These are phyloP conservation scores for Fusarium sp. DNA, from an alignment of 2,329 filamentous ascomycete genomes.

Conservation along the genomic window DNA sequence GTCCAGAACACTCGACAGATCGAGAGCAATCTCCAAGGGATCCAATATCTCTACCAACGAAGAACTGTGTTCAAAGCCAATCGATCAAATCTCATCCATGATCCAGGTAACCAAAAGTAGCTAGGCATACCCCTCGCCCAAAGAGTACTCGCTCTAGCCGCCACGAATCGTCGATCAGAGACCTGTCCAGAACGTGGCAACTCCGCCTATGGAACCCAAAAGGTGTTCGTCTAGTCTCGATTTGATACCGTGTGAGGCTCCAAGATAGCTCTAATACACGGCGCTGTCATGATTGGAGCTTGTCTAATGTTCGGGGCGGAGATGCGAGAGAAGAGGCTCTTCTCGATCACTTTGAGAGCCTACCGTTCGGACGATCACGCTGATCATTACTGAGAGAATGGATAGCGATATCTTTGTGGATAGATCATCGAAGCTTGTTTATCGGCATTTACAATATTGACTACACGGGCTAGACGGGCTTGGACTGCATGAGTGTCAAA, in stretches of 20 bases:
- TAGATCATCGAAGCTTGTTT: background rate
- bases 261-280: background rate
- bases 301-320: background rate
- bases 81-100: background rate
- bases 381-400: background rate
- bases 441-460: background rate
- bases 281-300: background rate
- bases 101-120: background rate
- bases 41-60: background rate
- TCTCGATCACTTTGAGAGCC: background rate
- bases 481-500: background rate
- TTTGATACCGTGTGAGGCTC: background rate
- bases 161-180: background rate
- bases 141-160: background rate
- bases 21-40: background rate
- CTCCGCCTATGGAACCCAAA: background rate
- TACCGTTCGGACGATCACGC: background rate
- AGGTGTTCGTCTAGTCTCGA: background rate
- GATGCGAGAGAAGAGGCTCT: background rate
- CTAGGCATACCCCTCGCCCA: background rate
- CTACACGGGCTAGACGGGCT: fast-evolving
- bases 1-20: background rate
- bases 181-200: background rate
- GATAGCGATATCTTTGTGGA: background rate
- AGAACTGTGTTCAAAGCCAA: background rate